Conservation (phyloP, 768 basidiomycete genomes). For the Galerina sulciceps region DNA sequence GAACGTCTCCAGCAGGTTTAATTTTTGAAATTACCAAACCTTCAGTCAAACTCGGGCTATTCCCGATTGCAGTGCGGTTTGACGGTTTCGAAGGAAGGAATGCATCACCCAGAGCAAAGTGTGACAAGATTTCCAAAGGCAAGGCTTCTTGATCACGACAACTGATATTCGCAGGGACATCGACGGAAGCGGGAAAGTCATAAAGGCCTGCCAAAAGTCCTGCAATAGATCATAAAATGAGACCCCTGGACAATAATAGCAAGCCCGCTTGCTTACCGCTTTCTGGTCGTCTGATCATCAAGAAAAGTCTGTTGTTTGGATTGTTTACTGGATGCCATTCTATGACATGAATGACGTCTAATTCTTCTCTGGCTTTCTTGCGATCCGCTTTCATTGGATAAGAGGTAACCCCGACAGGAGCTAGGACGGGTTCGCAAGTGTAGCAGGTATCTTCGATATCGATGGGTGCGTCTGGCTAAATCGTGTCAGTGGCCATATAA, state of each 20-base stretch:
- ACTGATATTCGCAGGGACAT: conserved; percentile 52
- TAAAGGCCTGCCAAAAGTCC: conserved; percentile 90
- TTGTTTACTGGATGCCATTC: conserved; percentile 62
- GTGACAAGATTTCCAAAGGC: conserved; percentile 45
- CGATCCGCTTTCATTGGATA: conserved; percentile 88
- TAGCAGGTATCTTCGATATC: conserved; percentile 84
- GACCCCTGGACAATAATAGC: not conserved
- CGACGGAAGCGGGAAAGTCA: conserved; percentile 77
- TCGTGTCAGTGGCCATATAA: conserved; percentile 4
- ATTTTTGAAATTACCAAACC: conserved; percentile 43
- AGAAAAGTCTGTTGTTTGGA: conserved; percentile 57
- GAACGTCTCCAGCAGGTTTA: conserved; percentile 61
- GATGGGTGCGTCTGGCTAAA: conserved; percentile 21
- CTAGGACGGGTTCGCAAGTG: conserved; percentile 64
- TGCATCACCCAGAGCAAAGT: conserved; percentile 30
- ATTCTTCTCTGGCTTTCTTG: conserved; percentile 84
- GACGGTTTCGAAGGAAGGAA: not conserved
- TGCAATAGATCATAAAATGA: conserved; percentile 32
- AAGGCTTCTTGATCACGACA: conserved; percentile 38
- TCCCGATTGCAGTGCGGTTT: conserved; percentile 1
- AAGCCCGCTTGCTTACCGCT: conserved; percentile 56
- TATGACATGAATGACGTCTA: conserved; percentile 84
- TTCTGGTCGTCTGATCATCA: conserved; percentile 83
- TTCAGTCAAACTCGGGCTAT: conserved; percentile 13
- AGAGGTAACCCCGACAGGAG: conserved; percentile 53